Percentiles rank a stretch among this genome's conserved stretches.
These are phyloP conservation scores for Chaetomium olivaceum DNA, from an alignment of 2,329 filamentous ascomycete genomes.

Conservation along the genomic window DNA sequence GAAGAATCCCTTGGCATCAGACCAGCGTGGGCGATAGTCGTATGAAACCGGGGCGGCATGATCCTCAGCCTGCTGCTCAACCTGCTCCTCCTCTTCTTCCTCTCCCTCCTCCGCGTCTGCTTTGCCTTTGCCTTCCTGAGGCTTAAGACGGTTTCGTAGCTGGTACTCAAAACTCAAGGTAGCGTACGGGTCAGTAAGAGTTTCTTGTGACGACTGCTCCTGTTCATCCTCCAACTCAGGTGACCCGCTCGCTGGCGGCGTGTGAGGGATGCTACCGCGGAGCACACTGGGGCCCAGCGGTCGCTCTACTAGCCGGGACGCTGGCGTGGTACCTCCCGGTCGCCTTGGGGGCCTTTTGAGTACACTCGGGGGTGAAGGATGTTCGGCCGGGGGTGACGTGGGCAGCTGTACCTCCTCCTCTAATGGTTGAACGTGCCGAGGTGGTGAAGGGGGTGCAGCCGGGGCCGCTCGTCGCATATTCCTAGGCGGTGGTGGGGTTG, in stretches of 20 bases:
- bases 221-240: background rate
- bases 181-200: background rate
- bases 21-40: background rate
- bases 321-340: conserved; percentile 4
- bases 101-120: background rate
- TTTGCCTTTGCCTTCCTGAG: background rate
- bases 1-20: background rate
- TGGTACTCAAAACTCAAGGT: background rate
- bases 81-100: background rate
- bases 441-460: background rate
- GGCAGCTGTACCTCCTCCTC: background rate
- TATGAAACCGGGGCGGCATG: too few species aligned
- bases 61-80: background rate
- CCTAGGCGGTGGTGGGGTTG: background rate
- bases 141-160: background rate
- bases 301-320: background rate
- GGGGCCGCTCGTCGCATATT: background rate
- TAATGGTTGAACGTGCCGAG: background rate
- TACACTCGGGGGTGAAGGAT: conserved; percentile 14
- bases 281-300: background rate
- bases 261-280: background rate
- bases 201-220: background rate
- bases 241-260: background rate
- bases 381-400: background rate
- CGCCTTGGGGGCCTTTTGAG: conserved; percentile 13